Percentiles rank a stretch among this genome's conserved stretches.
phyloP scores from a whole-genome alignment of 371 early-diverging fungal species.

The Mucor racemosus region DNA sequence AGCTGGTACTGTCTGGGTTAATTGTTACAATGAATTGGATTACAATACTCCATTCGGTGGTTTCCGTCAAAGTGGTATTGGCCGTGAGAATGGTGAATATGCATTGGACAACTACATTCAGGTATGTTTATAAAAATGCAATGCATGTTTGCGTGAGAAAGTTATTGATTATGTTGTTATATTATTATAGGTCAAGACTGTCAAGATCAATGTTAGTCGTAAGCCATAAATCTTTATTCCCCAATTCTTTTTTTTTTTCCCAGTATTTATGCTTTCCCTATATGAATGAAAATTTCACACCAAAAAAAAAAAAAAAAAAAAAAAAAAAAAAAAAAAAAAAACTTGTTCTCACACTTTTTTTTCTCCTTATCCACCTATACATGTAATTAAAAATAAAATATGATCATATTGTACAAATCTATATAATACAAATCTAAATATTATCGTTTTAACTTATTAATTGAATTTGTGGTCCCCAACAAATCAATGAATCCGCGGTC shows the following conservation, averaged over 20 bases:
- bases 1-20: constrained; percentile 68
- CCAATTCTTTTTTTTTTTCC: background rate
- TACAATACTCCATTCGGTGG: constrained; percentile 81
- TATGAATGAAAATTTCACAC: background rate
- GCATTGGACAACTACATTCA: constrained; percentile 73
- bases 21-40: constrained; percentile 46
- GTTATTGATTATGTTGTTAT: constrained; percentile 1
- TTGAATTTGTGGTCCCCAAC: too few relatives aligned
- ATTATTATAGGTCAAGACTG: constrained; percentile 37
- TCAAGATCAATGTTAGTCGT: constrained; percentile 43
- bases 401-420: background rate
- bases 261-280: background rate
- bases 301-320: background rate
- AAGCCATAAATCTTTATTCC: constrained; percentile 27
- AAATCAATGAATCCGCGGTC: too few relatives aligned
- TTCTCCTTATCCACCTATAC: background rate
- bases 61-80: constrained; percentile 83
- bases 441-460: too few relatives aligned
- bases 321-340: background rate
- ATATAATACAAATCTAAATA: too few relatives aligned
- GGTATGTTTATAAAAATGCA: constrained; percentile 20
- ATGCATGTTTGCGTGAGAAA: constrained; percentile 13
- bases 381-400: background rate
- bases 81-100: constrained; percentile 79
- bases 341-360: background rate